Evolutionary conservation across 176 grass and related monocot species (phyloP).

Genomic region (Typha latifolia): DNA sequence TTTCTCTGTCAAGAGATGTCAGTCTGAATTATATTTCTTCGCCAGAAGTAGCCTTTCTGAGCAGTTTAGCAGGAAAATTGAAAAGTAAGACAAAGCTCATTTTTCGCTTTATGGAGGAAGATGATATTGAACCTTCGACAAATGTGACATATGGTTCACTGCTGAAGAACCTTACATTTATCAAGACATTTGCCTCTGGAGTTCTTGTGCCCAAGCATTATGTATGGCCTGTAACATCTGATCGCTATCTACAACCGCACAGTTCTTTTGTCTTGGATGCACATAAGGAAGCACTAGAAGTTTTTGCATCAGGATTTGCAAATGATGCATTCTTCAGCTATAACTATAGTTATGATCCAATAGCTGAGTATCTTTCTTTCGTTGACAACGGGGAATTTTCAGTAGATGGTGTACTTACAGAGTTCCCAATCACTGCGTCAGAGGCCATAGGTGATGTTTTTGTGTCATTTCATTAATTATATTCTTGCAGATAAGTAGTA

Average conservation of each 20-base stretch:
- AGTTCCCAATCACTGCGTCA: conserved; percentile 75
- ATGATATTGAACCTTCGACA: conserved; percentile 45
- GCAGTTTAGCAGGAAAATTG: conserved; percentile 32
- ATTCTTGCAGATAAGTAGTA: not conserved
- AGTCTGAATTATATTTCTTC: conserved; percentile 72
- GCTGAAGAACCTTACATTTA: conserved; percentile 71
- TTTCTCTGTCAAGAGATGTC: conserved; percentile 46
- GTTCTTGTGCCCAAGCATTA: conserved; percentile 87
- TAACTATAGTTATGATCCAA: conserved; percentile 78
- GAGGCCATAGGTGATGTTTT: conserved; percentile 48
- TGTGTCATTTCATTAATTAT: conserved; percentile 9
- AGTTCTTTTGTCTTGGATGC: conserved; percentile 68
- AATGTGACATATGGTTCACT: conserved; percentile 63
- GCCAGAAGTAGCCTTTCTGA: conserved; percentile 63
- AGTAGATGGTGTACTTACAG: conserved; percentile 85
- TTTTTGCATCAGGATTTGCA: conserved; percentile 73
- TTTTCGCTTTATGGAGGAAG: conserved; percentile 61
- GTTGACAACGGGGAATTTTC: conserved; percentile 82
- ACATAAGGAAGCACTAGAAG: conserved; percentile 75
- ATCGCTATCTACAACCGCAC: conserved; percentile 58
- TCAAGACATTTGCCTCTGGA: conserved; percentile 84
- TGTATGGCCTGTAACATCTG: conserved; percentile 65
- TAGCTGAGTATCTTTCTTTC: conserved; percentile 64
- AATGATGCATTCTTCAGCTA: conserved; percentile 71
- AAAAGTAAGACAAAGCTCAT: conserved; percentile 60